Evolutionary conservation across 1,284 basidiomycete genomes (phyloP), one percentile per base, ranked within the genome.

Genomic region (Wolfiporia cocos): DNA sequence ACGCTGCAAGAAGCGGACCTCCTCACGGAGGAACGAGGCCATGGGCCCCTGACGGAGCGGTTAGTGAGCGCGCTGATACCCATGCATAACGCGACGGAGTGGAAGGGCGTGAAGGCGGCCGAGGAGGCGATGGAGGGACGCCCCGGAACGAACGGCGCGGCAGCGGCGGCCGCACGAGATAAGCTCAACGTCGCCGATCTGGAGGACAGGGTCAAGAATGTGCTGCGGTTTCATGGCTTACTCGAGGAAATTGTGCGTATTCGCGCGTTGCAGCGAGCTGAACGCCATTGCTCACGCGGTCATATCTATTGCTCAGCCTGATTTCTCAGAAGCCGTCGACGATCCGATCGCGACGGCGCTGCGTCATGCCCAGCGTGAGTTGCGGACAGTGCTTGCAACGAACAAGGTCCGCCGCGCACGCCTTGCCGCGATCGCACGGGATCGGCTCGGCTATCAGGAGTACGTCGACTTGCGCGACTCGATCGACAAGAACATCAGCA

Each of bases 301-400:
- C 1, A 17, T 22, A 14, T 35, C 47, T 47, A 15, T 41, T 37
- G n/a, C 46, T 21, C 52, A 92, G 87, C 84, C 85, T 42, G 83
- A 92, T 59, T 87, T 79, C 53, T 69, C 78, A 1, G 73, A 80
- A 34, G 78, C 84, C 39, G 85, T 92, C 33, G 94, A 97, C 56
- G 94, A 98, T 62, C 92, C 94, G 38, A 89, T 98, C 45, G 86
- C 92, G 2, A 83, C 87, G 2, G 87, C 92, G 1, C 76, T 98
- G 2, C 85, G 95, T 1, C 82, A 89, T 46, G 89, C 90, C 22
- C 94, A 98, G 61, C 70, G 74, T n/a, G 79, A 89, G 50, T 73
- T 98, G 3, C 78, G 84, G 4, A 70, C 68, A 5, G 88, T 96
- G 42, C 72, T 86, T 2, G 74, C 81, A 6, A 73, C 81, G 46